Evolutionary conservation across 768 basidiomycete genomes (phyloP).

Genomic region (Infundibulicybe gibba): DNA sequence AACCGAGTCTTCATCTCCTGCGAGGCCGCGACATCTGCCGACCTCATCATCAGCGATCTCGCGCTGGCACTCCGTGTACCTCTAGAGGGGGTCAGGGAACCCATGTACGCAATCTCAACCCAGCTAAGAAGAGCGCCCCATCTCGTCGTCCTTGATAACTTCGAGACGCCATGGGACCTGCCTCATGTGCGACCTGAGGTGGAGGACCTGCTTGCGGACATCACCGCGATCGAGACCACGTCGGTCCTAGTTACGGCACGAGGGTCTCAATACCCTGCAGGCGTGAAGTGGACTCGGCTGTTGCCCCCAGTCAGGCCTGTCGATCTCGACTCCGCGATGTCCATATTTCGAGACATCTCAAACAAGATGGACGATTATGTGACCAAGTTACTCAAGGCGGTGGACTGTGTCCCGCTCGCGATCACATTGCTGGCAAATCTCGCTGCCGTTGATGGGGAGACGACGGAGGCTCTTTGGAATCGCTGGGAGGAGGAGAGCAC

Average conservation of each 20-base stretch:
- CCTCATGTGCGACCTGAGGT: constrained; percentile 16
- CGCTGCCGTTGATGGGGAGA: constrained; percentile 24
- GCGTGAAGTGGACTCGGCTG: constrained; percentile 17
- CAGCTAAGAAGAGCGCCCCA: constrained; percentile 8
- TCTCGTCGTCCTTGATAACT: constrained; percentile 26
- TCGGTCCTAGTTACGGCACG: constrained; percentile 25
- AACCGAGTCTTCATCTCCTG: constrained; percentile 25
- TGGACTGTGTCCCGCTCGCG: no score
- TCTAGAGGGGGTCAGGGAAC: constrained; percentile 5
- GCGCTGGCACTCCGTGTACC: constrained; percentile 12
- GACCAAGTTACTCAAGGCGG: no score
- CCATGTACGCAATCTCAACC: constrained; percentile 12
- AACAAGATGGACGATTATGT: no score
- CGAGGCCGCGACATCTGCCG: constrained; percentile 19
- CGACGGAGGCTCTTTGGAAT: no score
- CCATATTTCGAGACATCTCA: constrained; percentile 22
- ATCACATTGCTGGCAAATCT: constrained; percentile 24
- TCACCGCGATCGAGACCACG: constrained; percentile 13
- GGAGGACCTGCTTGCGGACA: constrained; percentile 18
- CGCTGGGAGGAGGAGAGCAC: constrained; percentile 25
- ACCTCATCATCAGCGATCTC: constrained; percentile 19
- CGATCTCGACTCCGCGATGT: constrained; percentile 15
- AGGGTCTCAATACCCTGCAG: constrained; percentile 22
- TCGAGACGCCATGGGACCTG: constrained; percentile 29
- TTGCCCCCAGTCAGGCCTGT: constrained; percentile 23